Percentiles rank a stretch among this genome's conserved stretches.
These are phyloP conservation scores for Amauroascus niger DNA, from an alignment of 2,329 filamentous ascomycete species.

Conservation along the genomic window DNA sequence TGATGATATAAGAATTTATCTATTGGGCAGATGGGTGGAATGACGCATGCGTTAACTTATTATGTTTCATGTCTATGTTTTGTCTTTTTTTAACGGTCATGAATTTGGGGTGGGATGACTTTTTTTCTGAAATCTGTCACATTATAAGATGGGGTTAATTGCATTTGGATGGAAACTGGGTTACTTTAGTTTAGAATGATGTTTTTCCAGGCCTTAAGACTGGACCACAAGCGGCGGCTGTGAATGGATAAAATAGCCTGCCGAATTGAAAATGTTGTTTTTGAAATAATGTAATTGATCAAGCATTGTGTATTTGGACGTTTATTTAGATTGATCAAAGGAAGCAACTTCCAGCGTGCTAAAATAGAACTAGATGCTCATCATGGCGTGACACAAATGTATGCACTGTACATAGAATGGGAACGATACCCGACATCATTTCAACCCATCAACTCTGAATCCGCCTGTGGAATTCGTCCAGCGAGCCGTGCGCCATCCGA, in stretches of 20 bases:
- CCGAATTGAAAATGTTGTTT: neutral
- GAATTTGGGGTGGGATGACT: neutral
- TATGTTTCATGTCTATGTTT: constrained; percentile 7
- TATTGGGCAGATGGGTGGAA: neutral
- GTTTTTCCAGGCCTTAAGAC: too few species aligned
- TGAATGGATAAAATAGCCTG: neutral
- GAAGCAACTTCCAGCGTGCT: too few species aligned
- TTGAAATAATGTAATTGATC: too few species aligned
- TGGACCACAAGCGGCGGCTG: neutral
- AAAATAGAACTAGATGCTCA: too few species aligned
- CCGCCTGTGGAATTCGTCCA: too few species aligned
- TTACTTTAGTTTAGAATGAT: neutral
- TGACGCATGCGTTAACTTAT: neutral
- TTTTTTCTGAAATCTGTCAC: neutral
- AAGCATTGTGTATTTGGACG: too few species aligned
- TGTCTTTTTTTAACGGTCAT: neutral
- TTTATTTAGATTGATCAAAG: neutral
- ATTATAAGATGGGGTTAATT: constrained; percentile 1
- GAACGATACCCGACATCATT: neutral
- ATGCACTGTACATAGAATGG: neutral
- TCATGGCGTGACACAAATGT: neutral
- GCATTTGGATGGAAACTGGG: neutral
- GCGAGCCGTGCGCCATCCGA: too few species aligned
- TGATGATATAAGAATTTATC: constrained; percentile 9
- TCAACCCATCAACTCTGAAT: too few species aligned